Evolutionary conservation across 441 rosid genomes (phyloP), one percentile per base, ranked within the genome.

Genomic region (Viola pubescens): DNA sequence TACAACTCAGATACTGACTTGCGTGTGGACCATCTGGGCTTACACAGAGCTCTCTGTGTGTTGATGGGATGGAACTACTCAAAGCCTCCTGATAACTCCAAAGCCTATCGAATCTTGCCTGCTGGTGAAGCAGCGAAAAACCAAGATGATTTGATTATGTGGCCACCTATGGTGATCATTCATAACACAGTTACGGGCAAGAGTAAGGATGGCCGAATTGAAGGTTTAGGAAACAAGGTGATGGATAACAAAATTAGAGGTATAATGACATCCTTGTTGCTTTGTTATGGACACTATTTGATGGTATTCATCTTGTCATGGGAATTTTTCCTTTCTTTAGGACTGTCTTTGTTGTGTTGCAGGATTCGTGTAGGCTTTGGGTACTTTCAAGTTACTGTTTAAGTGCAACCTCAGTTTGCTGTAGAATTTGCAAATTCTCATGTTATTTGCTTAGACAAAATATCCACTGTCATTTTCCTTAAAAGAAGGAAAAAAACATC

Each of bases 201-300:
- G 76, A 82, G 89, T 75, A 91, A 87, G 77, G 99, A 94, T 61
- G 92, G 96, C 48, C 96, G 94, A 68, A 72, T 87, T 82, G 99
- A 94, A 73, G 99, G 99, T 77, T 79, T 81, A 85, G 98, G 97
- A 80, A 91, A 83, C 91, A 88, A 84, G 83, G 82, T 80, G 40
- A 85, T 94, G 98, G 99, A 94, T 84, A 81, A 58, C 87, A 80
- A 72, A 78, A 69, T 91, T 61, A 85, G 91, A 94, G 99, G 99
- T 94, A 94, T 79, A 72, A 64, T 65, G 75, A 45, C 63, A 69
- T 63, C 72, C 54, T 71, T 50, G 51, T 71, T 70, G 66, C 70
- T 69, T 66, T 71, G 41, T 74, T 54, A 59, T 60, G 70, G 56
- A 66, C 48, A 19, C 41, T 56, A 51, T 65, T n/a, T 61, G 34